A percentile compares a stretch with the other conserved stretches of the same genome.
These are phyloP conservation scores for Cudoniella acicularis DNA, from an alignment of 495 filamentous ascomycete genomes.

Conservation along the genomic window DNA sequence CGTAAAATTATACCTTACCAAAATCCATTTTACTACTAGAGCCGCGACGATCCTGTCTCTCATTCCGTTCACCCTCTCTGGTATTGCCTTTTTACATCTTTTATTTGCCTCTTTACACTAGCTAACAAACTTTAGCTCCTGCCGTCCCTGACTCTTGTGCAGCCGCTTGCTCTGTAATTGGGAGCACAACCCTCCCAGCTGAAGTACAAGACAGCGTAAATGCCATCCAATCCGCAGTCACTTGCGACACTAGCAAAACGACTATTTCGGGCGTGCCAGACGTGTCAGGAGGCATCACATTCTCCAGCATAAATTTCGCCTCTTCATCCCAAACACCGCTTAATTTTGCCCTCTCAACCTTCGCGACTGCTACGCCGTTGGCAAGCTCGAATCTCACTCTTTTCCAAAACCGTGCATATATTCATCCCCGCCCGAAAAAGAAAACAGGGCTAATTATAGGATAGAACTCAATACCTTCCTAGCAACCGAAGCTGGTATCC, in stretches of 20 bases:
- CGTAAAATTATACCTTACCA: neutral
- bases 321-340: slow-evolving; percentile 33
- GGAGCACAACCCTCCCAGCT: slow-evolving; percentile 33
- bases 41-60: neutral
- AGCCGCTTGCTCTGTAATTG: slow-evolving; percentile 42
- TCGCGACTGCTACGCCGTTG: slow-evolving; percentile 38
- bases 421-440: neutral
- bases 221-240: slow-evolving; percentile 31
- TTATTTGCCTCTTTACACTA: neutral
- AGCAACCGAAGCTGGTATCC: slow-evolving; percentile 46
- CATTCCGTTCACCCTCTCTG: neutral
- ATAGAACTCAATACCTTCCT: slow-evolving; percentile 38
- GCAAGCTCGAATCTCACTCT: slow-evolving; percentile 33
- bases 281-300: slow-evolving; percentile 38
- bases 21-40: neutral
- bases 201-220: slow-evolving; percentile 31
- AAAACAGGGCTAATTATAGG: neutral
- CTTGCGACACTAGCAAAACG: slow-evolving; percentile 36
- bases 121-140: neutral
- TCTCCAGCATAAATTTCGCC: slow-evolving; percentile 44
- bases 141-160: neutral
- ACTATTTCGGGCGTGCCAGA: slow-evolving; percentile 33
- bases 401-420: slow-evolving; percentile 32
- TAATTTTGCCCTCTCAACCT: slow-evolving; percentile 38
- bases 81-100: neutral